Evolutionary conservation across 805 yeast species (phyloP), one percentile per base, ranked within the genome.

Genomic region (Scheffersomyces stipitis): DNA sequence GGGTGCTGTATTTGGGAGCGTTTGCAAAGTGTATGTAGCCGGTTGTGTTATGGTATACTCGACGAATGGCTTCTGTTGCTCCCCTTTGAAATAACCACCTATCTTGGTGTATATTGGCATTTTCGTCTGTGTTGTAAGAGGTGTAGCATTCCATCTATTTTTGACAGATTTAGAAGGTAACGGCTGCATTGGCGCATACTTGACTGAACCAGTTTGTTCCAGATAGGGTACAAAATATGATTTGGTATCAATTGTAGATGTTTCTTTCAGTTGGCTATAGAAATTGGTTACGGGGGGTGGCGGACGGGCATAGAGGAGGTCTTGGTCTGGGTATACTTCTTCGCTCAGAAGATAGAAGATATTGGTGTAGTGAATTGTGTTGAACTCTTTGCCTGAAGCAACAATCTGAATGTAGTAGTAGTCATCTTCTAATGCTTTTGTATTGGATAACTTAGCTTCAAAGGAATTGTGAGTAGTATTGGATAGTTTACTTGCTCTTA

Each of bases 151-250:
- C 38, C 38, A 34, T 17, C 38, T 14, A 12, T 10, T 16, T 5
- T 13, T 28, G n/a, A 24, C 26, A 24, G 38, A n/a, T 5, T 10
- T 9, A 8, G 28, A n/a, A 12, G 33, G 33, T 13, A 18, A 16
- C 8, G 33, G 28, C 10, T 18, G 38, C 34, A 28, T 28, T 15
- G 38, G 38, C 3, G 38, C 38, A 22, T 34, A 34, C 13, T 33
- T 28, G 15, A 28, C 33, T 7, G 28, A 4, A 4, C 32, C 33
- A 16, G 15, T 18, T 30, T 34, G 38, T 3, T 3, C 4, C 15
- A 28, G 27, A 17, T 34, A 34, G 7, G 38, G 38, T 26, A 34
- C 18, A 16, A 15, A 34, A 13, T 17, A 28, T 10, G 30, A 17
- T 15, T 18, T 20, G 9, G 7, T 7, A 20, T 20, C 24, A 7